Conservation (phyloP, 352 stramenopile species). For the Pythium aristosporum region DNA sequence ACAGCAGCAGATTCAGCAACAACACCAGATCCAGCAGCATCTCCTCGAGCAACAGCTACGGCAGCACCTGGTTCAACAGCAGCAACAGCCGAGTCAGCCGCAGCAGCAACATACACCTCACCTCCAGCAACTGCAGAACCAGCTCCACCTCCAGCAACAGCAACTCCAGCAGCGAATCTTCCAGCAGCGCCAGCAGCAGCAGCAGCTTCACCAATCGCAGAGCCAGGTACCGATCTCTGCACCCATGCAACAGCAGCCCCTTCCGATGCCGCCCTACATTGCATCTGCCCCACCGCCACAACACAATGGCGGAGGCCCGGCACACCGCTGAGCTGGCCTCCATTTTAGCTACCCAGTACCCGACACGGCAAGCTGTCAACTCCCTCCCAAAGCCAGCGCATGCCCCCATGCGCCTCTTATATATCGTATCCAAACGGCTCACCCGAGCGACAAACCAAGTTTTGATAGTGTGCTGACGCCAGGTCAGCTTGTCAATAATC, state of each 20-base stretch:
- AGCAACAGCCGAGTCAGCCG: neutral
- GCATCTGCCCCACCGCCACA: neutral
- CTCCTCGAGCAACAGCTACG: slow-evolving; percentile 26
- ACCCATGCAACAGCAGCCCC: slow-evolving; percentile 7
- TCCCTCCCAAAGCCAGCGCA: neutral
- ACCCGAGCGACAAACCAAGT: neutral
- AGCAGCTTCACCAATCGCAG: neutral
- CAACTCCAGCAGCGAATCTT: too few relatives aligned
- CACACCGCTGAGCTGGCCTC: neutral
- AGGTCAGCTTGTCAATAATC: too few relatives aligned
- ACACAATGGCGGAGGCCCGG: neutral
- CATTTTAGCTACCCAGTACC: neutral
- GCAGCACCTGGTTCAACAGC: slow-evolving; percentile 11
- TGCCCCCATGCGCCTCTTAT: slow-evolving; percentile 1
- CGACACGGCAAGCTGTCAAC: neutral
- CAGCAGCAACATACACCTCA: too few relatives aligned
- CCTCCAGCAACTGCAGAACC: too few relatives aligned
- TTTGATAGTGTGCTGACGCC: neutral
- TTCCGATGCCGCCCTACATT: slow-evolving; percentile 2
- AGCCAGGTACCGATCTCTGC: too few relatives aligned
- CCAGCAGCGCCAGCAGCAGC: too few relatives aligned
- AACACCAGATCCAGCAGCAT: slow-evolving; percentile 28
- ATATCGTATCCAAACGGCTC: slow-evolving; percentile 9
- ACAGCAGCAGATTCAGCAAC: slow-evolving; percentile 13
- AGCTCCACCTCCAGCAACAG: too few relatives aligned